Evolutionary conservation across 2,329 filamentous ascomycete species (phyloP).

Genomic region (Aspergillus amoenus): DNA sequence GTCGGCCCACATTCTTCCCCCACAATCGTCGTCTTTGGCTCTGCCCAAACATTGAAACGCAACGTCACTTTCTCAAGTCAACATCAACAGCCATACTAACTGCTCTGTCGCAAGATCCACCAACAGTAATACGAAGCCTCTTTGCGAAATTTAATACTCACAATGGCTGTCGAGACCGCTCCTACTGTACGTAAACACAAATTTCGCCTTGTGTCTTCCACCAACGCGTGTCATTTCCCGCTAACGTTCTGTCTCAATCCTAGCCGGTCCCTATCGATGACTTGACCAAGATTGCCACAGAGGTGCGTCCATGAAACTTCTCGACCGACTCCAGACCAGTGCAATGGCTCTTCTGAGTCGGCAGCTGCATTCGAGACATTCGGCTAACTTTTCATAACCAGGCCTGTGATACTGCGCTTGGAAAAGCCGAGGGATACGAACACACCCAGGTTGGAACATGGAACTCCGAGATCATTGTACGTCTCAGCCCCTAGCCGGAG

Average conservation of each 20-base stretch:
- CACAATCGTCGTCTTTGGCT: constrained; percentile 19
- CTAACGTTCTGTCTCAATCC: constrained; percentile 3
- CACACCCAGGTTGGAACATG: constrained; percentile 81
- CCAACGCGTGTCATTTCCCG: not conserved
- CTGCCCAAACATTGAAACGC: constrained; percentile 12
- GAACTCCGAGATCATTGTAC: constrained; percentile 92
- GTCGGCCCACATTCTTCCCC: constrained; percentile 13
- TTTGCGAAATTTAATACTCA: constrained; percentile 10
- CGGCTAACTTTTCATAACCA: constrained; percentile 39
- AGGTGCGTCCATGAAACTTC: constrained; percentile 55
- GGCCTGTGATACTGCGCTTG: constrained; percentile 81
- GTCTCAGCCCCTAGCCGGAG: constrained; percentile 27
- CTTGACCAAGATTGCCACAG: constrained; percentile 80
- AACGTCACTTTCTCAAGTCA: constrained; percentile 12
- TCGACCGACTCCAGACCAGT: not conserved
- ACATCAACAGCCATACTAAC: constrained; percentile 16
- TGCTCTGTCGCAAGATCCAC: not conserved
- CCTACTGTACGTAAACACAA: constrained; percentile 26
- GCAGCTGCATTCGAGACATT: not conserved
- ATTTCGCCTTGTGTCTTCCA: not conserved
- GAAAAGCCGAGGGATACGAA: constrained; percentile 75
- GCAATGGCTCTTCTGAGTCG: not conserved
- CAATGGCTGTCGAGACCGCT: constrained; percentile 34
- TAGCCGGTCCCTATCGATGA: constrained; percentile 75
- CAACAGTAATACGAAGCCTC: not conserved